Evolutionary conservation across 345 rosid genomes (phyloP).

Genomic region (Jatropha curcas): DNA sequence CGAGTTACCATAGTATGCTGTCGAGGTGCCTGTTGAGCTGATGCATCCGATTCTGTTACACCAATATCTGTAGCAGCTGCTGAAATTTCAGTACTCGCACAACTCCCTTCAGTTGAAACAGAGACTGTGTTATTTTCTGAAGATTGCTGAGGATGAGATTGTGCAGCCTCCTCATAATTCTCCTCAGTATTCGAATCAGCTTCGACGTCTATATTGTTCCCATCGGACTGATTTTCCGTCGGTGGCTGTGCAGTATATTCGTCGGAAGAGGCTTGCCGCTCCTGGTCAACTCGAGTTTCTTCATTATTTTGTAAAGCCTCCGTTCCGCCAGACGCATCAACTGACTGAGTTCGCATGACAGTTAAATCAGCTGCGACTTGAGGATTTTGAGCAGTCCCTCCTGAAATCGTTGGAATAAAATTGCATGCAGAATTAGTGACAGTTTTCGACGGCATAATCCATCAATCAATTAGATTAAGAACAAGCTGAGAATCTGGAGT

Average conservation of each 20-base stretch:
- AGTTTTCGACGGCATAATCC: no score
- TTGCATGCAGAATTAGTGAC: no score
- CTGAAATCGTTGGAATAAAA: no score
- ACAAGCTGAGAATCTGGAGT: no score
- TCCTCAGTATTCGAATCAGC: neutral
- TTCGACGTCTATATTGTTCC: no score
- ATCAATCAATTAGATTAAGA: no score
- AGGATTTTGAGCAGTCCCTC: neutral
- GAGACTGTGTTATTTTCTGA: conserved; percentile 7
- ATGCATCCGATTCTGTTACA: conserved; percentile 2
- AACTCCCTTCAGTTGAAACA: neutral
- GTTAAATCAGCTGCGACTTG: neutral
- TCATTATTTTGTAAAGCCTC: no score
- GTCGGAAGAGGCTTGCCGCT: neutral
- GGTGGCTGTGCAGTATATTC: neutral
- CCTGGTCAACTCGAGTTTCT: no score
- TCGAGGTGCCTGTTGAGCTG: conserved; percentile 3
- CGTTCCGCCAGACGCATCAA: conserved; percentile 2
- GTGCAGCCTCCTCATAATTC: neutral
- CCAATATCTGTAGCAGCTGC: neutral
- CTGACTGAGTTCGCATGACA: neutral
- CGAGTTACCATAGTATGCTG: conserved; percentile 1
- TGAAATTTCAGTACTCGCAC: neutral
- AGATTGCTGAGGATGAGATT: no score
- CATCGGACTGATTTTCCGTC: neutral